Evolutionary conservation across 2,329 filamentous ascomycete species (phyloP).

Genomic region (Sarocladium brachiariae): DNA sequence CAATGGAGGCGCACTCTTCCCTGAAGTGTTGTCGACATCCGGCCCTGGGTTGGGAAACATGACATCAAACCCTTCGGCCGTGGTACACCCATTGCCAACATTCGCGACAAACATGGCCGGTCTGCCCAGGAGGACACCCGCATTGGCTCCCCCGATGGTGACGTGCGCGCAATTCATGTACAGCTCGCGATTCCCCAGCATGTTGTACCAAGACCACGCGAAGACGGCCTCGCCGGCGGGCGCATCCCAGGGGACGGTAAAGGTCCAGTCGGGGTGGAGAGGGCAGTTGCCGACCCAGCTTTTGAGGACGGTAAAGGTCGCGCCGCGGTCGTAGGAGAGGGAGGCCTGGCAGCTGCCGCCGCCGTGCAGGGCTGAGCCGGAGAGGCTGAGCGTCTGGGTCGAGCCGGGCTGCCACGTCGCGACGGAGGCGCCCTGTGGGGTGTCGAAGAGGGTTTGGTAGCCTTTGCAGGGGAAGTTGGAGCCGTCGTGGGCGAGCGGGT

Average conservation of each 20-base stretch:
- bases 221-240: slow-evolving; percentile 46
- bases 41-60: slow-evolving; percentile 56
- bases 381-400: slow-evolving; percentile 45
- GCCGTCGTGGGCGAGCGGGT: slow-evolving; percentile 43
- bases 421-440: slow-evolving; percentile 31
- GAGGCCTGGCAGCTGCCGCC: slow-evolving; percentile 60
- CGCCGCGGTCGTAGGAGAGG: slow-evolving; percentile 54
- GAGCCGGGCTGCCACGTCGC: slow-evolving; percentile 46
- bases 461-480: slow-evolving; percentile 59
- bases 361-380: slow-evolving; percentile 44
- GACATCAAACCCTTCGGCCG: slow-evolving; percentile 48
- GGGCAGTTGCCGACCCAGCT: slow-evolving; percentile 31
- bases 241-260: slow-evolving; percentile 46
- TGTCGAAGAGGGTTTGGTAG: slow-evolving; percentile 18
- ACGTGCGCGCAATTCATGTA: slow-evolving; percentile 64
- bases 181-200: slow-evolving; percentile 58
- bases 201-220: slow-evolving; percentile 59
- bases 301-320: slow-evolving; percentile 47
- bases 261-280: slow-evolving; percentile 27
- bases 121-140: not conserved
- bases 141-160: slow-evolving; percentile 30
- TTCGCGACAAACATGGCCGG: slow-evolving; percentile 62
- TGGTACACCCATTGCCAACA: slow-evolving; percentile 48
- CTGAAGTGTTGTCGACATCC: slow-evolving; percentile 25
- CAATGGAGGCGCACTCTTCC: slow-evolving; percentile 2